Conservation (phyloP, 1,284 basidiomycete species). For the Leccinum fuscescens region DNA sequence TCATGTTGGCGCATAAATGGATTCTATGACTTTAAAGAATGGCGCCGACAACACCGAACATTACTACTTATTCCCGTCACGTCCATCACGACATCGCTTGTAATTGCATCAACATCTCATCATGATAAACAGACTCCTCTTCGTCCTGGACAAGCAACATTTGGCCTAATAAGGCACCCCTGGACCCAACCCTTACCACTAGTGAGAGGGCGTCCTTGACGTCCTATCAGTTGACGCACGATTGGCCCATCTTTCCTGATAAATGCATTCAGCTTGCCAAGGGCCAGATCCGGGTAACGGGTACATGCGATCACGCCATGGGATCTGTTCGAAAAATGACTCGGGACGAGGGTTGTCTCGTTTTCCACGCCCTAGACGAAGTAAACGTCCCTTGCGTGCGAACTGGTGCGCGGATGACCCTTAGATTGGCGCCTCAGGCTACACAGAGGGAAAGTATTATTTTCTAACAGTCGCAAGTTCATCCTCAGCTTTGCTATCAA, state of each 20-base stretch:
- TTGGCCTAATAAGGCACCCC: constrained; percentile 2
- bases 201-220: not conserved
- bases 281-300: not conserved
- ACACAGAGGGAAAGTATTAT: not conserved
- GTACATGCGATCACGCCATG: constrained; percentile 3
- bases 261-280: not conserved
- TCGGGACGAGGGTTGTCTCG: not conserved
- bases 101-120: not conserved
- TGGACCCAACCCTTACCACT: constrained; percentile 6
- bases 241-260: not conserved
- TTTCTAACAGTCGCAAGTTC: not conserved
- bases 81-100: not conserved
- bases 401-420: not conserved
- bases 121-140: not conserved
- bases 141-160: not conserved
- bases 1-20: not conserved
- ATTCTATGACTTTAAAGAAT: not conserved
- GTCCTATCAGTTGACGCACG: not conserved
- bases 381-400: not conserved
- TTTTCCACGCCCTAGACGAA: not conserved
- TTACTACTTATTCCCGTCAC: not conserved
- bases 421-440: not conserved
- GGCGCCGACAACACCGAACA: not conserved
- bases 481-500: not conserved
- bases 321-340: constrained; percentile 13